Conservation (phyloP, 2,329 filamentous ascomycete genomes). For the Claviceps purpurea region DNA sequence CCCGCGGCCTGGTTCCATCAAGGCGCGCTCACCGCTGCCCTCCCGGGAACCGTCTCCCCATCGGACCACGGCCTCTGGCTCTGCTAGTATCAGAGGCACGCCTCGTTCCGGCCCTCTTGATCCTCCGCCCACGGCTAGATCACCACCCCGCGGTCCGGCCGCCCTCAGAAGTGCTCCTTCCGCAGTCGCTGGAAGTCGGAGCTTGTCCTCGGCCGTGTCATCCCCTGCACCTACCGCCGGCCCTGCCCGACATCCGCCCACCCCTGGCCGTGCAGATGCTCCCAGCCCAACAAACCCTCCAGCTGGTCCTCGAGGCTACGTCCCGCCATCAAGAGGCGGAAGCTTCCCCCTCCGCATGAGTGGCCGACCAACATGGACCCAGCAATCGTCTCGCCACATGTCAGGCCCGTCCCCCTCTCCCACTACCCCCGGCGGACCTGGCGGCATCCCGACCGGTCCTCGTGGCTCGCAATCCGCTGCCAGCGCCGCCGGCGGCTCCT, state of each 20-base stretch:
- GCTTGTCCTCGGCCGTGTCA: constrained; percentile 23
- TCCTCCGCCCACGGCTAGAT: constrained; percentile 20
- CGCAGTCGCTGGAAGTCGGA: constrained; percentile 28
- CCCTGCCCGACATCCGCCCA: constrained; percentile 19
- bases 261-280: constrained; percentile 24
- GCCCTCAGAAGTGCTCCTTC: constrained; percentile 29
- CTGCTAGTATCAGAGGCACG: constrained; percentile 15
- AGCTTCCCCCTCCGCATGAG: constrained; percentile 31
- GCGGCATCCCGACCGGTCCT: constrained; percentile 35
- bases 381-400: constrained; percentile 19
- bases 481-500: constrained; percentile 19
- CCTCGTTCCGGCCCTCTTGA: constrained; percentile 16
- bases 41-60: constrained; percentile 29
- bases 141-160: constrained; percentile 42
- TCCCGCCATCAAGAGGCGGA: constrained; percentile 27
- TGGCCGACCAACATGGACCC: constrained; percentile 32
- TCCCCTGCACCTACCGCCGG: constrained; percentile 20
- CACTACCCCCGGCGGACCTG: constrained; percentile 25
- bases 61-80: constrained; percentile 12
- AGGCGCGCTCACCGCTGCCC: constrained; percentile 32
- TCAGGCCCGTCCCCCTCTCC: constrained; percentile 24
- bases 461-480: constrained; percentile 17
- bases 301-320: constrained; percentile 41
- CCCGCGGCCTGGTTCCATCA: constrained; percentile 34
- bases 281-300: constrained; percentile 37